These are phyloP conservation scores for Solanum rostratum DNA, from an alignment of 257 asterid species.

Conservation along the genomic window DNA sequence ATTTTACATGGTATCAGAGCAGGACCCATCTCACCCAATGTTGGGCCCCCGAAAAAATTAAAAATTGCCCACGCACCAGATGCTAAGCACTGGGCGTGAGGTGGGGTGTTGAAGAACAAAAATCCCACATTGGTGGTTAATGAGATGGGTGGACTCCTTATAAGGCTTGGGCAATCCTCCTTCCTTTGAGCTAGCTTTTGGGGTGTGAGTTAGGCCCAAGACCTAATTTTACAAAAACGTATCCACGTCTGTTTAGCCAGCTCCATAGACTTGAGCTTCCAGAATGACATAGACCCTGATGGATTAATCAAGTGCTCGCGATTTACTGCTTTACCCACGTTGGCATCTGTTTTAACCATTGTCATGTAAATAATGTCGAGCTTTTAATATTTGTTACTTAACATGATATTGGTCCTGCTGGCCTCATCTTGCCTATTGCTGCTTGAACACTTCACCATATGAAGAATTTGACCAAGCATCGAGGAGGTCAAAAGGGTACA, in stretches of 20 bases:
- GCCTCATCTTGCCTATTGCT: background rate
- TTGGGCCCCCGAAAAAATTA: too few species aligned
- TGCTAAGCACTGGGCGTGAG: too few species aligned
- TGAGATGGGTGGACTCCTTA: too few species aligned
- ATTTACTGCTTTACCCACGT: background rate
- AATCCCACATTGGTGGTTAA: too few species aligned
- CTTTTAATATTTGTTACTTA: background rate
- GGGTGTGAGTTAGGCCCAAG: too few species aligned
- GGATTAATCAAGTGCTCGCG: background rate
- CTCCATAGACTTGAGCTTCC: background rate
- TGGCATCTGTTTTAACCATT: background rate
- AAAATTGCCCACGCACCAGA: too few species aligned
- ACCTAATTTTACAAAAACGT: too few species aligned
- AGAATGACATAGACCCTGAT: background rate
- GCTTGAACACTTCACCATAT: background rate
- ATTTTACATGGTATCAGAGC: too few species aligned
- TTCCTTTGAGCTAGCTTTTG: too few species aligned
- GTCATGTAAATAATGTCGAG: background rate
- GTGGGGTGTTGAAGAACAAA: too few species aligned
- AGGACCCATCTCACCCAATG: too few species aligned
- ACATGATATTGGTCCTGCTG: background rate
- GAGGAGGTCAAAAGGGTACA: background rate
- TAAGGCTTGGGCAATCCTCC: too few species aligned
- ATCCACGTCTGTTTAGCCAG: background rate
- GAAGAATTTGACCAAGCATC: background rate